phyloP scores from a whole-genome alignment of 257 asterid species.

The Agastache rugosa region DNA sequence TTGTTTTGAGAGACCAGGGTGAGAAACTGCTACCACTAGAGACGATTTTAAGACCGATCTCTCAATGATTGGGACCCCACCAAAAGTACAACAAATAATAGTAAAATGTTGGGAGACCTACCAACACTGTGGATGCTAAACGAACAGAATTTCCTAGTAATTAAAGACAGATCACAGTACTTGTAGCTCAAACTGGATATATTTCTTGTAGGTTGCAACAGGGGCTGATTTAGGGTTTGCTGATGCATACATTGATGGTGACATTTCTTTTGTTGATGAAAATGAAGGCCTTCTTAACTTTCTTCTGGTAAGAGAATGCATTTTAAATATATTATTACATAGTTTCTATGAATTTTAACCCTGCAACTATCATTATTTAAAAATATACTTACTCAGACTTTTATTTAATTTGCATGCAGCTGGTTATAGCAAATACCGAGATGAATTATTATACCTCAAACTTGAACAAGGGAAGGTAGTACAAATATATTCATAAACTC shows the following conservation, averaged over 20 bases:
- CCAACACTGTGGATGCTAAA: no score
- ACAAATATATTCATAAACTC: no score
- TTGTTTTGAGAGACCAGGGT: no score
- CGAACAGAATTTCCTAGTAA: no score
- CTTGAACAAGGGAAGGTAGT: slow-evolving; percentile 55
- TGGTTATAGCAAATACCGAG: slow-evolving; percentile 65
- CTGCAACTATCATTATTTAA: background rate
- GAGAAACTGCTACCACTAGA: no score
- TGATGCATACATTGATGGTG: slow-evolving; percentile 79
- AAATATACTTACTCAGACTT: slow-evolving; percentile 17
- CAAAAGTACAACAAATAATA: no score
- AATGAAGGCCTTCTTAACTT: slow-evolving; percentile 66
- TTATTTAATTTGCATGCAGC: slow-evolving; percentile 54
- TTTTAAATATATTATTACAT: no score
- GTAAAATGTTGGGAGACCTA: no score
- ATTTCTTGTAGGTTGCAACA: slow-evolving; percentile 58
- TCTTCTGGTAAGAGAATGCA: slow-evolving; percentile 59
- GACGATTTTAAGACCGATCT: no score
- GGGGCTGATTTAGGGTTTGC: slow-evolving; percentile 83
- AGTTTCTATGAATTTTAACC: background rate
- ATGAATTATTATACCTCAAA: slow-evolving; percentile 49
- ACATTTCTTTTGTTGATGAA: slow-evolving; percentile 66
- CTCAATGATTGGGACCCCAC: no score
- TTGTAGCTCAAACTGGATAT: background rate
- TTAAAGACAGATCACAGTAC: no score